Base-by-base conservation (phyloP, 2,329 filamentous ascomycete genomes). In the Tolypocladium capitatum region DNA sequence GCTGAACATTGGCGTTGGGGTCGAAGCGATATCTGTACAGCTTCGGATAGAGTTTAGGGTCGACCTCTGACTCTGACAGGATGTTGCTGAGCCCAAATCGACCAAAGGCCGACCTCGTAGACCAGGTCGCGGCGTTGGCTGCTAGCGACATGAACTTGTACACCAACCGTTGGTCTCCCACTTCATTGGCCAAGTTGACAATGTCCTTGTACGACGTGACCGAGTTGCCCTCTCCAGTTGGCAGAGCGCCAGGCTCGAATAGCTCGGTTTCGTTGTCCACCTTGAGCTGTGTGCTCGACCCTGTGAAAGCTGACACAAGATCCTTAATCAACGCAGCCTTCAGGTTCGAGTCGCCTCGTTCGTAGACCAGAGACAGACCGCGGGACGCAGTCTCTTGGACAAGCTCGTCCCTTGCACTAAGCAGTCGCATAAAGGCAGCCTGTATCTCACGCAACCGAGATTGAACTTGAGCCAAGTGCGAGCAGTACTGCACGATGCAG, bases 121-220 rank as follows among this genome's bases (percentile, higher is more conserved):
- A 91, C 92, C 92, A 98, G 16, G 94, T 94, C 1, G 90, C 89
- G 43, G 94, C 94, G 59, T 96, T 95, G 2, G 89, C 88, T 3
- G 92, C 92, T 55, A 98, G 75, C 0, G 90, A 91, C 92, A 98
- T 98, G 68, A 98, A 97, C 51, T 90, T 88, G 70, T 98, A 98
- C 1, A 97, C 86, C n/a, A 98, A 72, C 56, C 86, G 90, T 49
- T 92, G 91, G 58, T 98, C 91, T 11, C 92, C 92, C 32, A 96
- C 90, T 67, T 98, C 92, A 40, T 91, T 87, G n/a, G 92, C 92
- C 43, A 98, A 72, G 55, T 76, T 92, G 64, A 98, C 86, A 55
- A 98, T 97, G 60, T 98, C 92, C 62, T 94, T 95, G 70, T 98
- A 98, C 0, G 91, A 97, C 0, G 88, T 96, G 48, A 97, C 79